phyloP scores from a whole-genome alignment of 495 filamentous ascomycete genomes.

The Lophiostoma macrostomum region DNA sequence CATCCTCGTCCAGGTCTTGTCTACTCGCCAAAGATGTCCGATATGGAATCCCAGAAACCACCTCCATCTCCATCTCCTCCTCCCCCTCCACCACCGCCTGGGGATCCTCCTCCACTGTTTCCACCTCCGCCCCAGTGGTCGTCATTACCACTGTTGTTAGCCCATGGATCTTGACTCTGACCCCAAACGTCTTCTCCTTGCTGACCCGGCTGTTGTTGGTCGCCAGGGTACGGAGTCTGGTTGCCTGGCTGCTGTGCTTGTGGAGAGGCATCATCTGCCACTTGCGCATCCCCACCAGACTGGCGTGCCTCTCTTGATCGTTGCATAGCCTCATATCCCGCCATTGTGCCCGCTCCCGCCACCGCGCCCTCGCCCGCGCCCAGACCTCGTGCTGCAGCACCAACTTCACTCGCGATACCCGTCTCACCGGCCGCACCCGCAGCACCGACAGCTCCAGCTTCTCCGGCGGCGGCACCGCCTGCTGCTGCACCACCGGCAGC shows the following conservation, averaged over 20 bases:
- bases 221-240: no score
- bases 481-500: conserved; percentile 41
- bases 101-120: conserved; percentile 43
- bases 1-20: no score
- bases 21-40: no score
- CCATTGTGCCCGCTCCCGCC: conserved; percentile 57
- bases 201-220: background rate
- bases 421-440: conserved; percentile 40
- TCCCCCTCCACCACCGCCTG: conserved; percentile 36
- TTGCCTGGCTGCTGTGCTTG: no score
- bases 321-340: conserved; percentile 65
- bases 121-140: no score
- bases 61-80: conserved; percentile 37
- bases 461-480: conserved; percentile 39
- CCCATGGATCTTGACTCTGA: conserved; percentile 9
- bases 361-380: conserved; percentile 47
- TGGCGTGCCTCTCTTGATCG: conserved; percentile 44
- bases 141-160: conserved; percentile 31
- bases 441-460: conserved; percentile 45
- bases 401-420: conserved; percentile 43
- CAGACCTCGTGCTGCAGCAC: conserved; percentile 42
- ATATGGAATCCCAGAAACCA: conserved; percentile 31
- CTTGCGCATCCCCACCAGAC: no score
- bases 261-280: conserved; percentile 2
- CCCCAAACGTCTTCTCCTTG: conserved; percentile 26